Conservation (phyloP, 768 basidiomycete species). For the Sporobolomyces pararoseus region DNA sequence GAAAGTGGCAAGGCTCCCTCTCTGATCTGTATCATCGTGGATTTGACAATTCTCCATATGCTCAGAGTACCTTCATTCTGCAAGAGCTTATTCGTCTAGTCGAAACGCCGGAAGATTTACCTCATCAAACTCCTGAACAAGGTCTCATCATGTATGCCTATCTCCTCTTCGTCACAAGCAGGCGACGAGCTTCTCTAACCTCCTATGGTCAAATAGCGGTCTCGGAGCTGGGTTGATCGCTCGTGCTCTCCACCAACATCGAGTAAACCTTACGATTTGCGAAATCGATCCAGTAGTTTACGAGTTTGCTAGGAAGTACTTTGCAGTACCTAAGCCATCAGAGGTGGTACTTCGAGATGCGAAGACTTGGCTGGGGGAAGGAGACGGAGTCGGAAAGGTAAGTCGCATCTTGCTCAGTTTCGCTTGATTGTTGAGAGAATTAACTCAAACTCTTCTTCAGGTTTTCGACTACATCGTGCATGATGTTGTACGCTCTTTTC, state of each 20-base stretch:
- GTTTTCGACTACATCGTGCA: slow-evolving; percentile 62
- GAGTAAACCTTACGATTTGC: slow-evolving; percentile 71
- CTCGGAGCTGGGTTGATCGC: slow-evolving; percentile 81
- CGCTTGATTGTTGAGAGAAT: not conserved
- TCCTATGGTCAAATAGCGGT: slow-evolving; percentile 64
- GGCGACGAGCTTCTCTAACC: slow-evolving; percentile 7
- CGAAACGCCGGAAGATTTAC: slow-evolving; percentile 51
- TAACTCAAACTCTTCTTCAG: not conserved
- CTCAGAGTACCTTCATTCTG: slow-evolving; percentile 72
- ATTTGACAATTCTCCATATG: too few relatives aligned
- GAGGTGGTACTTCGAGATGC: slow-evolving; percentile 73
- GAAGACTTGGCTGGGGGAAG: slow-evolving; percentile 58
- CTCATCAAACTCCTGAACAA: slow-evolving; percentile 52
- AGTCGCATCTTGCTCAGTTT: slow-evolving; percentile 52
- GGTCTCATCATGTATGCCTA: slow-evolving; percentile 67
- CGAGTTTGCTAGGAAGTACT: slow-evolving; percentile 70
- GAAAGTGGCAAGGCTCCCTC: too few relatives aligned
- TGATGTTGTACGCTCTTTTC: slow-evolving; percentile 57
- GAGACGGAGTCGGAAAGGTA: slow-evolving; percentile 49
- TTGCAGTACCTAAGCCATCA: slow-evolving; percentile 66
- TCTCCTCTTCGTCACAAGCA: not conserved
- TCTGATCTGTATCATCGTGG: too few relatives aligned
- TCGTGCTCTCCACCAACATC: slow-evolving; percentile 66
- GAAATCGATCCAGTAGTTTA: slow-evolving; percentile 93
- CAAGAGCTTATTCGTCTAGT: slow-evolving; percentile 80